A percentile compares a stretch with the other conserved stretches of the same genome.
Evolutionary conservation across 495 filamentous ascomycete species (phyloP).

Genomic region (Penicillium angulare): DNA sequence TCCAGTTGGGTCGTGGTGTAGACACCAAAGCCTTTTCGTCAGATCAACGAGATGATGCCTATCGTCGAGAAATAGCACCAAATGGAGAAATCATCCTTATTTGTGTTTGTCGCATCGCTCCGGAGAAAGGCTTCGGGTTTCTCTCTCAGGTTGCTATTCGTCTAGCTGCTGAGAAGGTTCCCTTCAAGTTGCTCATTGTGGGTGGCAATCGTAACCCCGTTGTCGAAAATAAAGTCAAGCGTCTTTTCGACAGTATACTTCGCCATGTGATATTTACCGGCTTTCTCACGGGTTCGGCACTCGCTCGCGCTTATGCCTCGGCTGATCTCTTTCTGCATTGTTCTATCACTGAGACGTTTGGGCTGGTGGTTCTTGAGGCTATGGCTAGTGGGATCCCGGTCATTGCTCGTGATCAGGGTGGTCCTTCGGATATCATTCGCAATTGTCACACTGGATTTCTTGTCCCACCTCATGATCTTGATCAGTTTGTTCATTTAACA

Average conservation of each 20-base stretch:
- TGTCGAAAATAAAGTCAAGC: constrained; percentile 54
- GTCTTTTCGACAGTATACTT: constrained; percentile 45
- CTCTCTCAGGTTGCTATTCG: constrained; percentile 48
- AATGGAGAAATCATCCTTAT: constrained; percentile 59
- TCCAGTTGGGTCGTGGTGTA: constrained; percentile 58
- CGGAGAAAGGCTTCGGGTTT: constrained; percentile 66
- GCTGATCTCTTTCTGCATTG: constrained; percentile 64
- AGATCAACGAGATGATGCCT: constrained; percentile 38
- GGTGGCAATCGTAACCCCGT: constrained; percentile 59
- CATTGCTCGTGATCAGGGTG: constrained; percentile 61
- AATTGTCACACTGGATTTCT: constrained; percentile 56
- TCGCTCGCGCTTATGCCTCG: constrained; percentile 57
- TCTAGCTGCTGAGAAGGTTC: constrained; percentile 50
- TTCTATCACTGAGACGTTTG: constrained; percentile 66
- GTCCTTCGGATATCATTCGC: constrained; percentile 60
- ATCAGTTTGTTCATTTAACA: constrained; percentile 49
- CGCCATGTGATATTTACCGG: constrained; percentile 58
- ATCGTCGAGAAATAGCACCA: constrained; percentile 50
- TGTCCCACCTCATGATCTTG: constrained; percentile 51
- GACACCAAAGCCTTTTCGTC: constrained; percentile 57
- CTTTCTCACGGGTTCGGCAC: constrained; percentile 50
- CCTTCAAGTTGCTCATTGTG: constrained; percentile 60
- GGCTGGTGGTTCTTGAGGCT: constrained; percentile 61
- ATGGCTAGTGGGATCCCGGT: constrained; percentile 66
- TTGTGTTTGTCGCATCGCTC: constrained; percentile 57